Evolutionary conservation across 1,139 yeast genomes (phyloP).

Genomic region (Candida tunisiensis): DNA sequence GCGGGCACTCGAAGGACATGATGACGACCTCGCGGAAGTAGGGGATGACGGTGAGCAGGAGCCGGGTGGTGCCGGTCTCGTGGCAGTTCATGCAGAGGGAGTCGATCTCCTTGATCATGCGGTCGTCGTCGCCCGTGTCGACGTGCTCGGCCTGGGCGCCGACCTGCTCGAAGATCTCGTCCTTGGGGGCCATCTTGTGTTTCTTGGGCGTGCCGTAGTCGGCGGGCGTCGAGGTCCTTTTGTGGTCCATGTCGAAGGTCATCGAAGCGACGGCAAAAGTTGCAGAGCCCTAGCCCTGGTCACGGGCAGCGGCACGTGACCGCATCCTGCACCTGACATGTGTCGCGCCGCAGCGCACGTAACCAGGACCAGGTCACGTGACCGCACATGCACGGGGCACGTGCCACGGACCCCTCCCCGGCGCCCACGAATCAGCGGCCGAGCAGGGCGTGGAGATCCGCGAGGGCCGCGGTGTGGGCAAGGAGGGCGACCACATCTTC

Average conservation of each 20-base stretch:
- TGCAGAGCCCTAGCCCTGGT: too few species aligned
- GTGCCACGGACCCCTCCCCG: too few species aligned
- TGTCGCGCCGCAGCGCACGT: too few species aligned
- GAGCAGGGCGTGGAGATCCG: constrained; percentile 99
- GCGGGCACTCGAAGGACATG: constrained; percentile 94
- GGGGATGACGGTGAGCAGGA: constrained; percentile 80
- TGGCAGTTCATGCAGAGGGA: constrained; percentile 95
- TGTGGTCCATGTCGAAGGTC: neutral
- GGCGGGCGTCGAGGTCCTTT: too few species aligned
- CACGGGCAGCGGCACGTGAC: too few species aligned
- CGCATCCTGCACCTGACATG: too few species aligned
- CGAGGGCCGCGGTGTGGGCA: constrained; percentile 99
- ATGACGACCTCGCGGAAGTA: constrained; percentile 79
- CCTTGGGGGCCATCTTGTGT: neutral
- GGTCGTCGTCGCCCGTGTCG: constrained; percentile 38
- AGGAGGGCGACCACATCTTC: constrained; percentile 85
- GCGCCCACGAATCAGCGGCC: too few species aligned
- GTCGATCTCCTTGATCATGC: constrained; percentile 89
- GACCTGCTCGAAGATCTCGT: constrained; percentile 6
- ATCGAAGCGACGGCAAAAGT: neutral
- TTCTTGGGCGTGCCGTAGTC: too few species aligned
- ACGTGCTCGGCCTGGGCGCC: constrained; percentile 9
- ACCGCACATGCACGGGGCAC: too few species aligned
- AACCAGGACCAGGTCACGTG: too few species aligned
- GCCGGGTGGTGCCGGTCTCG: constrained; percentile 64